phyloP scores from a whole-genome alignment of 192 early-diverging fungal genomes.

The Phycomyces blakesleeanus region DNA sequence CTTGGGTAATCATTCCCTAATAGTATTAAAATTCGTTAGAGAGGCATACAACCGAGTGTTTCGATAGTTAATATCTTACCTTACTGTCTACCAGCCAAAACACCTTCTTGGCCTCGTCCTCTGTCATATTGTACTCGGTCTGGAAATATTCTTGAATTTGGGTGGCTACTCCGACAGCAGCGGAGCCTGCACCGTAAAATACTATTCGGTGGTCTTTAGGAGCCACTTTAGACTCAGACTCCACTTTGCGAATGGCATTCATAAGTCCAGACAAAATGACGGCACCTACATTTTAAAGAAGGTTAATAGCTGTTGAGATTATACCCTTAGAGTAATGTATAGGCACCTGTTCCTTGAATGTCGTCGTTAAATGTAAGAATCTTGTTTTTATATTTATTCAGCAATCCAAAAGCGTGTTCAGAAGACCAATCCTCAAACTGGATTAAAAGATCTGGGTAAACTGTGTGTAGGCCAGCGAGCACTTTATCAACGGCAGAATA shows the following conservation, averaged over 20 bases:
- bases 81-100: conserved; percentile 92
- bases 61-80: no score
- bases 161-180: conserved; percentile 92
- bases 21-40: no score
- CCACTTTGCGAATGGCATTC: conserved; percentile 69
- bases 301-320: no score
- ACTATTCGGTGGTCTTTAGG: conserved; percentile 80
- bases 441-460: conserved; percentile 80
- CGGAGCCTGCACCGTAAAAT: conserved; percentile 93
- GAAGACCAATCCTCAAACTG: conserved; percentile 98
- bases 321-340: no score
- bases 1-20: conserved; percentile 77
- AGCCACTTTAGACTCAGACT: conserved; percentile 53
- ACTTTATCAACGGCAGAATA: conserved; percentile 82
- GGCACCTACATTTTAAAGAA: conserved; percentile 45
- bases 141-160: conserved; percentile 83
- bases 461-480: conserved; percentile 58
- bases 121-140: conserved; percentile 67
- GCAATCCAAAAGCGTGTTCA: conserved; percentile 82
- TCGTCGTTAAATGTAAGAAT: conserved; percentile 94
- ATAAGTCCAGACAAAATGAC: conserved; percentile 92
- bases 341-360: conserved; percentile 83
- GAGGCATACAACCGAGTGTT: no score
- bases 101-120: conserved; percentile 63
- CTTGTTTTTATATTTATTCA: conserved; percentile 72